Conservation (phyloP, 805 yeast genomes). For the Suhomyces emberorum region DNA sequence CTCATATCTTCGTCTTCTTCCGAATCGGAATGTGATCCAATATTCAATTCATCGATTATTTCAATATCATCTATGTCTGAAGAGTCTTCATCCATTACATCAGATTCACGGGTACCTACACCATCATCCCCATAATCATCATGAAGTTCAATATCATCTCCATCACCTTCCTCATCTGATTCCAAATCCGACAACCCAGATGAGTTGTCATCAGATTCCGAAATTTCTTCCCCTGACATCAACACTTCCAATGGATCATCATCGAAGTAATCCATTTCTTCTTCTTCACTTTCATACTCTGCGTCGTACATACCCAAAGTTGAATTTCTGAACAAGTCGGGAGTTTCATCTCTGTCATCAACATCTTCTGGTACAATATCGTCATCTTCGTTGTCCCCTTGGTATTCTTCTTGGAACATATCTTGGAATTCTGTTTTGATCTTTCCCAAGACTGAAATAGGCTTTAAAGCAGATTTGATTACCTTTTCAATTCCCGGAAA, state of each 20-base stretch:
- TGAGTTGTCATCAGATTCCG: constrained; percentile 22
- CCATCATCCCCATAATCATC: constrained; percentile 41
- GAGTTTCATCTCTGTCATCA: constrained; percentile 67
- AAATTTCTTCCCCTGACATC: constrained; percentile 30
- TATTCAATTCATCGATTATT: constrained; percentile 32
- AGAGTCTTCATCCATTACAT: constrained; percentile 10
- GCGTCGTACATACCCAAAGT: constrained; percentile 93
- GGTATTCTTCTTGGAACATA: constrained; percentile 47
- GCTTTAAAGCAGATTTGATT: constrained; percentile 55
- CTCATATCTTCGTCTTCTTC: constrained; percentile 22
- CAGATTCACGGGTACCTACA: constrained; percentile 14
- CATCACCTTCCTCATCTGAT: constrained; percentile 19
- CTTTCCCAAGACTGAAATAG: constrained; percentile 55
- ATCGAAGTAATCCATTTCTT: constrained; percentile 42
- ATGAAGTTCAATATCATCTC: constrained; percentile 16
- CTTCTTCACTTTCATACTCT: constrained; percentile 63
- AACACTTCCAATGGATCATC: constrained; percentile 39
- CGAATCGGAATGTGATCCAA: constrained; percentile 27
- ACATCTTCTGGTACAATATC: constrained; percentile 34
- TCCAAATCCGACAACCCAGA: constrained; percentile 25
- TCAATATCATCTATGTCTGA: constrained; percentile 35
- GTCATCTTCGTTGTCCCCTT: constrained; percentile 51
- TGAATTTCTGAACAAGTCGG: constrained; percentile 82
- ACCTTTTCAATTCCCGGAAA: constrained; percentile 63
- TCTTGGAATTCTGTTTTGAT: constrained; percentile 57